Percentiles rank a stretch among this genome's conserved stretches.
These are phyloP conservation scores for Acacia melanoxylon DNA, from an alignment of 306 rosid genomes.

Conservation along the genomic window DNA sequence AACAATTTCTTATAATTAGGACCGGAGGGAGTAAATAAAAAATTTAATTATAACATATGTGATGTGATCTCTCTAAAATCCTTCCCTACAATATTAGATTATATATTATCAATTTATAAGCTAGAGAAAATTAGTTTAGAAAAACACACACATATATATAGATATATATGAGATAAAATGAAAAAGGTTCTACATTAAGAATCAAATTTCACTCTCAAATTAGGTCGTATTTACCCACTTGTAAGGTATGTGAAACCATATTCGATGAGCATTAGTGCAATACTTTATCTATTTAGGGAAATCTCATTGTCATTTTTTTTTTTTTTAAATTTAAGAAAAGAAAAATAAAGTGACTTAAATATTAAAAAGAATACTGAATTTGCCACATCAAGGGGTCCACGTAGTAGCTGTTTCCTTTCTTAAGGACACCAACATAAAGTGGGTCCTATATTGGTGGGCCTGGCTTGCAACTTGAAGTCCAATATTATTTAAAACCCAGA, in stretches of 20 bases:
- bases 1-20: no score
- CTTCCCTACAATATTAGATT: no score
- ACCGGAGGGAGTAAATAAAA: no score
- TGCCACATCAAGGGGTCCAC: background rate
- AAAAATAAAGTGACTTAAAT: background rate
- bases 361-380: background rate
- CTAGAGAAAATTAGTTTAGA: no score
- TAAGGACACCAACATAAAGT: slow-evolving; percentile 15
- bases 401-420: slow-evolving; percentile 21
- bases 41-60: no score
- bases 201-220: no score
- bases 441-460: slow-evolving; percentile 25
- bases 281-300: background rate
- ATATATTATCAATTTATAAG: no score
- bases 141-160: no score
- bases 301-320: background rate
- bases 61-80: no score
- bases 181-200: no score
- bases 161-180: no score
- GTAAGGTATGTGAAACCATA: background rate
- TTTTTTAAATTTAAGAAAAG: background rate
- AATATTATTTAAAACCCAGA: background rate
- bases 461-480: slow-evolving; percentile 4
- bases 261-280: background rate
- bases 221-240: background rate